A percentile compares a stretch with the other conserved stretches of the same genome.
These are phyloP conservation scores for Wickerhamiella shivajii DNA, from an alignment of 805 yeast species.

Conservation along the genomic window DNA sequence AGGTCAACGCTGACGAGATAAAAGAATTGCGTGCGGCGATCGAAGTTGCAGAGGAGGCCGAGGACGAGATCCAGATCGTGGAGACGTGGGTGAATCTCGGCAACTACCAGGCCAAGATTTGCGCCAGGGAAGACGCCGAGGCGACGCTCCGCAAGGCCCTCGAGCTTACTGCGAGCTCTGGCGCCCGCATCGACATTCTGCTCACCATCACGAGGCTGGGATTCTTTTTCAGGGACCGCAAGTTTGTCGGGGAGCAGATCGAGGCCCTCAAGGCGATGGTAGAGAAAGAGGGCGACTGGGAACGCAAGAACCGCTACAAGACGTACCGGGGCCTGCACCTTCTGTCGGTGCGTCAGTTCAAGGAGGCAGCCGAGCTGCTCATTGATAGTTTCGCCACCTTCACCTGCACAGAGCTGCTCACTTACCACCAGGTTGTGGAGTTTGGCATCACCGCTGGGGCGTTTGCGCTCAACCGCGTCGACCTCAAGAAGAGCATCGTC, in stretches of 20 bases:
- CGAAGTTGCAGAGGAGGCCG: conserved; percentile 53
- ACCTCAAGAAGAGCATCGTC: conserved; percentile 66
- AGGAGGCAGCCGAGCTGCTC: conserved; percentile 69
- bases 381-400: conserved; percentile 90
- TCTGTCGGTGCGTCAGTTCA: conserved; percentile 73
- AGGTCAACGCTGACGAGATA: conserved; percentile 42
- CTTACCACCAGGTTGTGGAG: conserved; percentile 79
- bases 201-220: conserved; percentile 77
- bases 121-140: conserved; percentile 62
- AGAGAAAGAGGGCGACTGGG: conserved; percentile 99
- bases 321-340: conserved; percentile 77
- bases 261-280: conserved; percentile 61
- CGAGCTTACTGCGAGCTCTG: conserved; percentile 71
- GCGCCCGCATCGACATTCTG: conserved; percentile 75
- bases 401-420: conserved; percentile 78
- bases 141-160: conserved; percentile 55
- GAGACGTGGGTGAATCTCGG: conserved; percentile 69
- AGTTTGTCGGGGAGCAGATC: conserved; percentile 52
- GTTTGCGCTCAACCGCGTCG: conserved; percentile 65
- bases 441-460: conserved; percentile 85
- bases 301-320: conserved; percentile 86
- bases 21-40: conserved; percentile 32
- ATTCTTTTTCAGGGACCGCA: conserved; percentile 72
- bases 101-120: conserved; percentile 72
- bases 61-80: conserved; percentile 73